Evolutionary conservation across 2,329 filamentous ascomycete species (phyloP).

Genomic region (Calonectria pseudoturangicola): DNA sequence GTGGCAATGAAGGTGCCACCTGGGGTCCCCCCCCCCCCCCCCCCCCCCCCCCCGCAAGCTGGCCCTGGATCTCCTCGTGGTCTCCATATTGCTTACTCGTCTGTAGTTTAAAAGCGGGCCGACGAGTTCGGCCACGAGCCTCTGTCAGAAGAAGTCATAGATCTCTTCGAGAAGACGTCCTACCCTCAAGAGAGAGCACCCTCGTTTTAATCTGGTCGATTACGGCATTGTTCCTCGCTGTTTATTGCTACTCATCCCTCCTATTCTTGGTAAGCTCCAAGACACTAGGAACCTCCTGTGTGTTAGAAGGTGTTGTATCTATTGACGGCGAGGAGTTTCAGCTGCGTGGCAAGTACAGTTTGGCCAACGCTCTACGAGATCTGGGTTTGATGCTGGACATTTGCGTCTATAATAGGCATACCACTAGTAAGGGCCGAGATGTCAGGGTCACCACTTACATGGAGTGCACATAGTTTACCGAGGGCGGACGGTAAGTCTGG

Average conservation of each 20-base stretch:
- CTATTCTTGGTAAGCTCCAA: constrained; percentile 80
- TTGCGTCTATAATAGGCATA: too few species aligned
- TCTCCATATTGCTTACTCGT: constrained; percentile 92
- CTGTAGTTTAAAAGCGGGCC: constrained; percentile 85
- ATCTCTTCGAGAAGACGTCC: constrained; percentile 81
- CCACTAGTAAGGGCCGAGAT: too few species aligned
- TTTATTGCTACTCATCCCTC: constrained; percentile 70
- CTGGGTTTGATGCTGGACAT: too few species aligned
- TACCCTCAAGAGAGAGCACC: too few species aligned
- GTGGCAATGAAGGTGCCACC: constrained; percentile 93
- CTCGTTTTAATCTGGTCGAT: constrained; percentile 85
- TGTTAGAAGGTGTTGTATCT: too few species aligned
- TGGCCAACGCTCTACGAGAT: too few species aligned
- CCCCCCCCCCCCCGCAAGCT: constrained; percentile 87
- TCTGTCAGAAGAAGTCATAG: constrained; percentile 86
- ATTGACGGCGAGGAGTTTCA: too few species aligned
- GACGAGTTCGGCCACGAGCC: constrained; percentile 90
- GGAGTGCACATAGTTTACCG: too few species aligned
- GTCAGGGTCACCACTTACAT: too few species aligned
- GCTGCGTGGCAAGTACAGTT: too few species aligned
- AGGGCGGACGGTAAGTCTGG: too few species aligned
- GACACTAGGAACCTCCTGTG: constrained; percentile 81
- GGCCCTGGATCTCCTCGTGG: constrained; percentile 94
- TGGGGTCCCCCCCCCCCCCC: constrained; percentile 71
- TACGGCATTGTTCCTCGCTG: constrained; percentile 79